Percentiles rank a stretch among this genome's conserved stretches.
Evolutionary conservation across 805 yeast genomes (phyloP).

Genomic region (Yamadazyma insecticola): DNA sequence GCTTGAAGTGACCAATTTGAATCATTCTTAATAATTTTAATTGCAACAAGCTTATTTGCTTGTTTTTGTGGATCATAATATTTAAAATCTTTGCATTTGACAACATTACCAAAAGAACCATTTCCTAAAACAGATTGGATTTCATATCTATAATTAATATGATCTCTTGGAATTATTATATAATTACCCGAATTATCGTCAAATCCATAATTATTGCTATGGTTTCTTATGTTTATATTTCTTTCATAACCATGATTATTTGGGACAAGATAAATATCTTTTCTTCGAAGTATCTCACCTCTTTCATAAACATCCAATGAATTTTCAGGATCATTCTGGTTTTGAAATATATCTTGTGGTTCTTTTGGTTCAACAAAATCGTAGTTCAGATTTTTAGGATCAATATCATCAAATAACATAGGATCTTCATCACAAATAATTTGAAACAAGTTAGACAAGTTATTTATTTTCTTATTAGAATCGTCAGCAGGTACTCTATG

Average conservation of each 20-base stretch:
- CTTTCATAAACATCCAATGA: slow-evolving; percentile 51
- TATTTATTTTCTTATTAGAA: slow-evolving; percentile 1
- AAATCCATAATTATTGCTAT: slow-evolving; percentile 56
- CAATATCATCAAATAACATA: slow-evolving; percentile 16
- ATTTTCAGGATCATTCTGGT: background rate
- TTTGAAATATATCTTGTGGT: slow-evolving; percentile 2
- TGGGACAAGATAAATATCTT: slow-evolving; percentile 51
- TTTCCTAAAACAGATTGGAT: slow-evolving; percentile 57
- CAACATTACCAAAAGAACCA: slow-evolving; percentile 82
- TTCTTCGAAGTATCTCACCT: slow-evolving; percentile 52
- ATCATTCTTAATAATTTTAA: slow-evolving; percentile 73
- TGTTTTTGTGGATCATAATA: slow-evolving; percentile 6
- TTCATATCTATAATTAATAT: slow-evolving; percentile 70
- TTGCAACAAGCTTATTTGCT: slow-evolving; percentile 51
- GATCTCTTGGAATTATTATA: slow-evolving; percentile 54
- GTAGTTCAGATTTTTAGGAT: too few relatives aligned
- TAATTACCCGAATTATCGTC: slow-evolving; percentile 70
- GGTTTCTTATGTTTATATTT: slow-evolving; percentile 33
- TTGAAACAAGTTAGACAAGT: slow-evolving; percentile 12
- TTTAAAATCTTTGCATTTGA: slow-evolving; percentile 66
- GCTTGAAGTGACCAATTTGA: slow-evolving; percentile 75
- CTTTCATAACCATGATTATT: slow-evolving; percentile 11
- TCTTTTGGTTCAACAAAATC: slow-evolving; percentile 6
- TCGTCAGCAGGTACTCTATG: too few relatives aligned
- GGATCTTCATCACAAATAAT: slow-evolving; percentile 23